These are phyloP conservation scores for Hemileccinum rubropunctum DNA, from an alignment of 768 basidiomycete genomes.

Conservation along the genomic window DNA sequence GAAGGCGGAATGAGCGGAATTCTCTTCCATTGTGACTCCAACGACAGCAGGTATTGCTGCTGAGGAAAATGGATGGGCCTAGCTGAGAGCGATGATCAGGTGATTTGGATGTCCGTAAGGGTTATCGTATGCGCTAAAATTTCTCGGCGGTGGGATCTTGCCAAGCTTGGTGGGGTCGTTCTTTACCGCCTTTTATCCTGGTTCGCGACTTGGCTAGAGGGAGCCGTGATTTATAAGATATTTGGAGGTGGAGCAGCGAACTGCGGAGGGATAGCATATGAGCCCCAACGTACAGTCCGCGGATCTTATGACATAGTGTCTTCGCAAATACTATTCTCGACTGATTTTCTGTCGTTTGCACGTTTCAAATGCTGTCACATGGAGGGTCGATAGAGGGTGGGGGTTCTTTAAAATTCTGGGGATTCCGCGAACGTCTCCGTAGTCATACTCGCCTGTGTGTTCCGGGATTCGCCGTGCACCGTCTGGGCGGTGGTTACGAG, in stretches of 20 bases:
- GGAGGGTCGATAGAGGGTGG: conserved; percentile 9
- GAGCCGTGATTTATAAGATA: too few relatives aligned
- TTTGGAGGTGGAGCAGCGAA: neutral
- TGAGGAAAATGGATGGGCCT: too few relatives aligned
- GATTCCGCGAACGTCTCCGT: conserved; percentile 2
- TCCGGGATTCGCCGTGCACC: conserved; percentile 21
- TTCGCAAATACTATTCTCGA: too few relatives aligned
- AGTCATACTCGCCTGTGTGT: neutral
- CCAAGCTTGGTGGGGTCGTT: too few relatives aligned
- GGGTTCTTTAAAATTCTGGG: conserved; percentile 1
- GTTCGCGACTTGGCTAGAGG: too few relatives aligned
- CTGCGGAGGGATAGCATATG: conserved; percentile 10
- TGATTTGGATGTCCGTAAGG: too few relatives aligned
- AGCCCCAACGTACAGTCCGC: conserved; percentile 10
- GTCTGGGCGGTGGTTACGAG: neutral
- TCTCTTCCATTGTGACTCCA: conserved; percentile 19
- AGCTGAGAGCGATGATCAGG: too few relatives aligned
- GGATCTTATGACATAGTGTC: conserved; percentile 17
- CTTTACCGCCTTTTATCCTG: too few relatives aligned
- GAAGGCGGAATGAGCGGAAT: conserved; percentile 12
- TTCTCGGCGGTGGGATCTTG: too few relatives aligned
- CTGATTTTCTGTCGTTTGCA: too few relatives aligned
- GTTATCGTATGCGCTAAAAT: too few relatives aligned
- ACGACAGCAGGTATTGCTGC: too few relatives aligned
- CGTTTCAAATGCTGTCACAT: conserved; percentile 2